These are phyloP conservation scores for Canavalia ensiformis DNA, from an alignment of 306 rosid species.

Conservation along the genomic window DNA sequence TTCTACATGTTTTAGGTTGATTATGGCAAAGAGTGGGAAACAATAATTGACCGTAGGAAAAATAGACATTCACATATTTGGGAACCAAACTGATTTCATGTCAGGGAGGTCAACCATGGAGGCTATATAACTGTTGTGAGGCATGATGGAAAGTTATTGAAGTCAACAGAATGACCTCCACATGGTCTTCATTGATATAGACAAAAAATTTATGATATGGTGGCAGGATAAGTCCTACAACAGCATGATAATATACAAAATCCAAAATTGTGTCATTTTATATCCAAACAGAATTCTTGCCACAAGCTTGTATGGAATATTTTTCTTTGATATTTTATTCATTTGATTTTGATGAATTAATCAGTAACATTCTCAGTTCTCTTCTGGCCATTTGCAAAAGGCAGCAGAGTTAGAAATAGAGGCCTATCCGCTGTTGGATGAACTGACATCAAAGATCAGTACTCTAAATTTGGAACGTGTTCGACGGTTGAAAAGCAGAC, in stretches of 20 bases:
- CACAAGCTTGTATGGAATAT: neutral
- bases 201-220: neutral
- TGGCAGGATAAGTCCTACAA: neutral
- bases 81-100: neutral
- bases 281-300: conserved; percentile 27
- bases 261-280: conserved; percentile 37
- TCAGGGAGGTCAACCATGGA: conserved; percentile 3
- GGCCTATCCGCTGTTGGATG: conserved; percentile 95
- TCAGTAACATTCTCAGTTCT: conserved; percentile 47
- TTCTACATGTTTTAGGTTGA: conserved; percentile 17
- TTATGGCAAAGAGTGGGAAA: conserved; percentile 27
- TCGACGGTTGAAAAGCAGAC: conserved; percentile 97
- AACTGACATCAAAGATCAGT: conserved; percentile 96
- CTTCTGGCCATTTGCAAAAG: conserved; percentile 58
- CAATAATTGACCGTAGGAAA: neutral
- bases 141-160: conserved; percentile 30
- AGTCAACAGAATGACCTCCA: neutral
- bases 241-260: conserved; percentile 24
- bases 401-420: conserved; percentile 98
- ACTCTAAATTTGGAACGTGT: conserved; percentile 98
- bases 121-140: neutral
- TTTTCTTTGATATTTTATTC: conserved; percentile 37
- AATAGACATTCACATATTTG: neutral
- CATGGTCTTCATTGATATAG: conserved; percentile 32
- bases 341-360: conserved; percentile 42